Conservation (phyloP, 176 grass and related monocot genomes). For the Puya raimondii region DNA sequence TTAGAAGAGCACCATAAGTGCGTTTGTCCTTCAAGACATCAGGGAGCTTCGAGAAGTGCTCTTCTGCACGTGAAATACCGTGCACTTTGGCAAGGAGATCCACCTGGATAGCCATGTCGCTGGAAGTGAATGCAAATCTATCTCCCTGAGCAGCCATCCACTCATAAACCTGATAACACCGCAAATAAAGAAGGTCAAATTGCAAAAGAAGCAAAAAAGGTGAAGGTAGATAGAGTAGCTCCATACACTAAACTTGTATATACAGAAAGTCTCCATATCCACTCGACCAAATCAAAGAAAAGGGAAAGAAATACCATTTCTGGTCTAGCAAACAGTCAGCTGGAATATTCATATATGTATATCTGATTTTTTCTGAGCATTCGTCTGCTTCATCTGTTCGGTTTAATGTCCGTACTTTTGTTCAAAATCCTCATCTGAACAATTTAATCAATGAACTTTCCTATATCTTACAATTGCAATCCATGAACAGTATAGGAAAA, state of each 20-base stretch:
- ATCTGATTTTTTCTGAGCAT: too few relatives aligned
- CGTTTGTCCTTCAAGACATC: slow-evolving; percentile 68
- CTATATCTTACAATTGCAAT: too few relatives aligned
- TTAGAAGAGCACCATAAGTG: slow-evolving; percentile 74
- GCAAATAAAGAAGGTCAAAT: not conserved
- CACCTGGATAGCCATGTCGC: slow-evolving; percentile 81
- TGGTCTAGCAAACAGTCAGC: too few relatives aligned
- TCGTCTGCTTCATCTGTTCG: too few relatives aligned
- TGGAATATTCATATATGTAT: too few relatives aligned
- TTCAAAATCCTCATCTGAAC: too few relatives aligned
- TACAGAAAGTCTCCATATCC: not conserved
- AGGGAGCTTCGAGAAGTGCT: slow-evolving; percentile 59
- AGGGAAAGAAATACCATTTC: too few relatives aligned
- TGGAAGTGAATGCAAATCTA: slow-evolving; percentile 45
- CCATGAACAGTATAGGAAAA: too few relatives aligned
- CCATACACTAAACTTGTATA: not conserved
- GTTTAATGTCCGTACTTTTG: too few relatives aligned
- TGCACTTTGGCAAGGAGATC: slow-evolving; percentile 73
- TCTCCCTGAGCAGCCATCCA: slow-evolving; percentile 64
- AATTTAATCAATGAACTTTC: too few relatives aligned
- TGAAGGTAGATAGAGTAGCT: not conserved
- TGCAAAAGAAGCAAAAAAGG: not conserved
- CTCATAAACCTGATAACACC: slow-evolving; percentile 51
- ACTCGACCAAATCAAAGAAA: too few relatives aligned
- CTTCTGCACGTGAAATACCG: slow-evolving; percentile 53